Evolutionary conservation across 257 asterid species (phyloP), one percentile per base, ranked within the genome.

Genomic region (Paulownia fortunei): DNA sequence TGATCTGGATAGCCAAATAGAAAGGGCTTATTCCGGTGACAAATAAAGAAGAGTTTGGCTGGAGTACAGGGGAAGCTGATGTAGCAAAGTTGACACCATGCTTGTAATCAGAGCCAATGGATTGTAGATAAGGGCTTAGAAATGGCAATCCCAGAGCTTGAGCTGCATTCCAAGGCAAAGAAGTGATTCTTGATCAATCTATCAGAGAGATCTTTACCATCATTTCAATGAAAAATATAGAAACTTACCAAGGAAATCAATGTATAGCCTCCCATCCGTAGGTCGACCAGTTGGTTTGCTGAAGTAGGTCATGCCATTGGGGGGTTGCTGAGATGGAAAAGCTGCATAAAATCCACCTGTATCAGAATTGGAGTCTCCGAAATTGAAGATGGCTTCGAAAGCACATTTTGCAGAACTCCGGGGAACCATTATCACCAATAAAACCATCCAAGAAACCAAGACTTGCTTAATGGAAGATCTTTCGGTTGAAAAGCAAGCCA

Each of bases 301-400:
- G 84, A 92, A 94, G 82, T 82, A 94, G 26, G 97, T 88, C 92
- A 90, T 88, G 76, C 97, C 98, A 61, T 87, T 10, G 0, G 98
- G 98, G 2, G 88, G 74, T 0, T 78, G 52, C 75, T 86, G 92
- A 37, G 94, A 76, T 36, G 97, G 97, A 49, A 92, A 94, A 5
- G 94, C 96, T 3, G 93, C 81, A 61, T 60, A 84, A 30, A 85
- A 91, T 8, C 97, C 95, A 9, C 97, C 92, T 0, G 93, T 89
- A 64, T 91, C 97, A 0, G 97, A 75, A 56, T 90, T 90, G 3
- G 96, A 92, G 79, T 92, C 97, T 0, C 97, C 97, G 32, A 92
- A 92, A 46, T 59, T 80, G 88, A 92, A 91, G 52, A 91, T 85
- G 56, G 88, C 96, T 77, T 88, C 73, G 12, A 81, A 85, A 12